A percentile compares a stretch with the other conserved stretches of the same genome.
Evolutionary conservation across 805 yeast genomes (phyloP).

Genomic region (Nakazawaea populi): DNA sequence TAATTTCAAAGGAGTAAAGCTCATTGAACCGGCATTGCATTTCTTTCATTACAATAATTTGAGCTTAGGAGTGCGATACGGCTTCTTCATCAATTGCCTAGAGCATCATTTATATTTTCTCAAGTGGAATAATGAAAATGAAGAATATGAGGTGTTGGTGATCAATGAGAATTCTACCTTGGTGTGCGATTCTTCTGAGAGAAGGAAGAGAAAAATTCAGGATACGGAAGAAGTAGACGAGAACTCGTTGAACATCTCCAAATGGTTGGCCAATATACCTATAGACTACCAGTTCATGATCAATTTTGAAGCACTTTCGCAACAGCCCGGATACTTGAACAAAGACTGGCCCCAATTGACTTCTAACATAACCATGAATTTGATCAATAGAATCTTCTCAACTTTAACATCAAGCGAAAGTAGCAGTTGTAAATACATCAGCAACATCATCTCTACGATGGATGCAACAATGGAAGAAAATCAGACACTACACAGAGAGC

Average conservation of each 20-base stretch:
- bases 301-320: slow-evolving; percentile 16
- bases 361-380: slow-evolving; percentile 17
- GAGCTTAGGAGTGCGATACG: slow-evolving; percentile 31
- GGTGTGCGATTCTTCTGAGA: not conserved
- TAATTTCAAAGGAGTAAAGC: slow-evolving; percentile 43
- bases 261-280: slow-evolving; percentile 23
- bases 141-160: slow-evolving; percentile 21
- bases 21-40: slow-evolving; percentile 46
- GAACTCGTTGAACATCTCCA: slow-evolving; percentile 21
- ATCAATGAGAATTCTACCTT: slow-evolving; percentile 7
- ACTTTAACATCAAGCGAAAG: not conserved
- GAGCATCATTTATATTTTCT: slow-evolving; percentile 28
- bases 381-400: slow-evolving; percentile 24
- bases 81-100: slow-evolving; percentile 28
- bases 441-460: slow-evolving; percentile 33
- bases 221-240: slow-evolving; percentile 22
- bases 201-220: not conserved
- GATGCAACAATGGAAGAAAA: slow-evolving; percentile 48
- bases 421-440: slow-evolving; percentile 1
- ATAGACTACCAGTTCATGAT: slow-evolving; percentile 33
- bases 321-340: slow-evolving; percentile 12
- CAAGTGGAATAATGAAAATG: slow-evolving; percentile 31
- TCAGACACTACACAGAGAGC: slow-evolving; percentile 29
- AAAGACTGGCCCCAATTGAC: slow-evolving; percentile 22
- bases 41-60: slow-evolving; percentile 44